A percentile compares a stretch with the other conserved stretches of the same genome.
These are phyloP conservation scores for Fusarium bactridioides DNA, from an alignment of 2,329 filamentous ascomycete species.

Conservation along the genomic window DNA sequence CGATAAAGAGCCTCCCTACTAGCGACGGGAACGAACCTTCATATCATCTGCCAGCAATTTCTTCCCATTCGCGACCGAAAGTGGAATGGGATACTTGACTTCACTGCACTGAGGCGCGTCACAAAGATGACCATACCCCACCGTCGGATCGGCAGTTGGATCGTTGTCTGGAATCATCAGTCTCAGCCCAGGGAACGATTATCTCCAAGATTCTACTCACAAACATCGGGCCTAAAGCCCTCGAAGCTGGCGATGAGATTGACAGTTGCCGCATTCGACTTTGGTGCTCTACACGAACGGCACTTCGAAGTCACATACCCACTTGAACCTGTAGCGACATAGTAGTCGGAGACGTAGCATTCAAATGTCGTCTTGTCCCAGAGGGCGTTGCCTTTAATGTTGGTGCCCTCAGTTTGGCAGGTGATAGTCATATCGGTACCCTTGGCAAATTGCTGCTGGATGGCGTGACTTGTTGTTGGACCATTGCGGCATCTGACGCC, in stretches of 20 bases:
- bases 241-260: constrained; percentile 21
- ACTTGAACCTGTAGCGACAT: constrained; percentile 2
- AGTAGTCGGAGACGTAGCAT: constrained; percentile 19
- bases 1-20: accelerated
- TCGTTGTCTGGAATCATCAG: constrained; percentile 42
- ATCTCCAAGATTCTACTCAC: neutral
- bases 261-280: constrained; percentile 21
- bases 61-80: constrained; percentile 51
- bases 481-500: constrained; percentile 13
- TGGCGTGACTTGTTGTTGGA: neutral
- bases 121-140: constrained; percentile 62
- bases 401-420: constrained; percentile 7
- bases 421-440: constrained; percentile 1
- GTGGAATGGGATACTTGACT: constrained; percentile 55
- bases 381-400: neutral
- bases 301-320: neutral
- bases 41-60: constrained; percentile 46
- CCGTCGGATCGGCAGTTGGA: constrained; percentile 55
- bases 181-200: accelerated
- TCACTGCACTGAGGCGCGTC: constrained; percentile 51
- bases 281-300: neutral
- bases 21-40: neutral
- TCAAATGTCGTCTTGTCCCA: constrained; percentile 11
- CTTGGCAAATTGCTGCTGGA: neutral
- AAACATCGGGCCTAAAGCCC: constrained; percentile 14